A percentile compares a stretch with the other conserved stretches of the same genome.
Evolutionary conservation across 805 yeast genomes (phyloP).

Genomic region (Saccharomycopsis oosterbeekiorum): DNA sequence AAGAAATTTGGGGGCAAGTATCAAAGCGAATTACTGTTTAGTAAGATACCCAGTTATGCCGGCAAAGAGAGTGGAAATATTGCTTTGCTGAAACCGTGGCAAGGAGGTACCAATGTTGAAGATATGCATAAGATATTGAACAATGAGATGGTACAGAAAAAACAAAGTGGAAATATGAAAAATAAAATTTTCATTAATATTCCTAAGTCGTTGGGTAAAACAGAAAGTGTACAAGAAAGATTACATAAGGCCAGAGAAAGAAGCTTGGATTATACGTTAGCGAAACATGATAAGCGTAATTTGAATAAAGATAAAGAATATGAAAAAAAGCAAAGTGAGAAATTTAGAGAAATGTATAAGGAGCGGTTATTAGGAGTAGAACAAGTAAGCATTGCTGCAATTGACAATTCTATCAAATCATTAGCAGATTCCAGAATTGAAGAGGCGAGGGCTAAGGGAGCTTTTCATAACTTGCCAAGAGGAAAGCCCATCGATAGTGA

Average conservation of each 20-base stretch:
- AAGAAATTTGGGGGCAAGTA: slow-evolving; percentile 30
- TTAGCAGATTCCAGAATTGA: slow-evolving; percentile 70
- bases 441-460: slow-evolving; percentile 64
- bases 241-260: slow-evolving; percentile 53
- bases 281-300: slow-evolving; percentile 25
- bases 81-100: slow-evolving; percentile 50
- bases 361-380: slow-evolving; percentile 56
- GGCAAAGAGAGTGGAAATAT: slow-evolving; percentile 35
- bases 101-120: slow-evolving; percentile 38
- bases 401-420: slow-evolving; percentile 44
- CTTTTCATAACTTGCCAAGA: slow-evolving; percentile 48
- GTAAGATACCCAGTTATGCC: slow-evolving; percentile 36
- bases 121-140: slow-evolving; percentile 28
- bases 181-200: not conserved
- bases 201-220: not conserved
- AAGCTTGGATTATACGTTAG: slow-evolving; percentile 51
- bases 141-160: not conserved
- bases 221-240: slow-evolving; percentile 25
- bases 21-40: slow-evolving; percentile 32
- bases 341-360: slow-evolving; percentile 48
- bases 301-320: not conserved
- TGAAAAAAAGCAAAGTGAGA: slow-evolving; percentile 20
- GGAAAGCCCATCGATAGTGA: slow-evolving; percentile 46
- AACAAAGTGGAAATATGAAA: not conserved
- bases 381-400: slow-evolving; percentile 52